Base-by-base conservation (phyloP, 441 rosid species). In the Mallotus japonicus region DNA sequence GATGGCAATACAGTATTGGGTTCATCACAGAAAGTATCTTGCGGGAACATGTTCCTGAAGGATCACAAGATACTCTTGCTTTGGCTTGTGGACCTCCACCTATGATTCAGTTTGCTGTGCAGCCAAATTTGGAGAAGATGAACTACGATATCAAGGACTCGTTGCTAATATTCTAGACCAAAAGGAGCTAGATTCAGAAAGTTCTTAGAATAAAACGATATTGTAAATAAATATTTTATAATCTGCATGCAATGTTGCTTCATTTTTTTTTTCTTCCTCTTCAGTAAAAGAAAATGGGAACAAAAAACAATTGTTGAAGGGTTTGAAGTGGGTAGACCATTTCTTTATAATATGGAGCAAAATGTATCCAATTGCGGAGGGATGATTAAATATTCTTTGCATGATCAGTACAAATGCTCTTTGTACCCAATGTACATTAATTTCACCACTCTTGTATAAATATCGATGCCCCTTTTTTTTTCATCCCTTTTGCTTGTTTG, bases 1-100 rank as follows among this genome's bases (percentile, higher is more conserved):
- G 89, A 15, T 94, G 98, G 98, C 71, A 74, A 17, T 90, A 90
- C 47, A 90, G 97, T 72, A 67, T 79, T 0, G 98, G 97, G 9
- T 88, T 82, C 79, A 57, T 94, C 37, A 86, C 88, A 4, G 96
- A 92, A 70, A 75, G 55, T 22, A 79, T 94, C 56, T 66, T 94
- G 72, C 75, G 95, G 71, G 86, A 85, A 72, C 97, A 88, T 56
- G 6, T 89, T 8, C 96, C 97, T 0, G 80, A 69, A 46, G 95
- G 97, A 19, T 78, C 89, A 2, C 78, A 73, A 8, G 89, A 88
- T 0, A 70, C 86, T 3, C 80, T 92, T 11, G 97, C 97, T 0
- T 78, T 94, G 75, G 88, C 92, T 1, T 94, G 97, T 12, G 98
- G 98, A 22, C 96, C 98, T 3, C 98, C 98, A 3, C 93, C 96